Evolutionary conservation across 129 eudicot genomes (phyloP).

Genomic region (Cynara cardunculus): DNA sequence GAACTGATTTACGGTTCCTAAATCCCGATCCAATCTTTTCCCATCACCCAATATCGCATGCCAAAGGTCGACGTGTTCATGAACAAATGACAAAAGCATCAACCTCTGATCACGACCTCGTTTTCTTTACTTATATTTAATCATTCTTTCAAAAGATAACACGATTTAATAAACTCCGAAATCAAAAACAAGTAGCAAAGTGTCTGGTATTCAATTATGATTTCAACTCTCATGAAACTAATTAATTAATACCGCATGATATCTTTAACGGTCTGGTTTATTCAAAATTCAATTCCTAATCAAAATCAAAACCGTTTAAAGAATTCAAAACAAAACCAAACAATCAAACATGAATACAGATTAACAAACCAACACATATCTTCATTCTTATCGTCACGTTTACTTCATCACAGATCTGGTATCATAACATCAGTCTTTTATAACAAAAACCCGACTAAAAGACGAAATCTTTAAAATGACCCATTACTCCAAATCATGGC

Average conservation of each 20-base stretch:
- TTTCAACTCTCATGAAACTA: neutral
- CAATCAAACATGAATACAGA: conserved; percentile 24
- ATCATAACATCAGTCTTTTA: conserved; percentile 5
- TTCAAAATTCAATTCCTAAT: neutral
- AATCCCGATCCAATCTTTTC: too few species aligned
- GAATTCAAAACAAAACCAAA: neutral
- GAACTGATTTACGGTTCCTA: too few species aligned
- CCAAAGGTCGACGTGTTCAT: too few species aligned
- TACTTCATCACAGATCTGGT: neutral
- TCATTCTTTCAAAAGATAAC: too few species aligned
- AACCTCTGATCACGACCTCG: too few species aligned
- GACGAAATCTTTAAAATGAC: conserved; percentile 18
- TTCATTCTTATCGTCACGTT: neutral
- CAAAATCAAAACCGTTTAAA: neutral
- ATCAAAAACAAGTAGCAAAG: neutral
- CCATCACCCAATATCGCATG: too few species aligned
- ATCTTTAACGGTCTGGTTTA: neutral
- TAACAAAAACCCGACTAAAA: neutral
- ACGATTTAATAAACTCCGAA: neutral
- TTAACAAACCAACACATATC: conserved; percentile 24
- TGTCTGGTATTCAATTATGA: neutral
- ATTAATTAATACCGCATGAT: neutral
- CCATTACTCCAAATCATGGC: conserved; percentile 25
- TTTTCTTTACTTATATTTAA: neutral
- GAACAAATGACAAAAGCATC: too few species aligned